phyloP scores from a whole-genome alignment of 1,139 yeast genomes.

The Zygosaccharomyces sapae region DNA sequence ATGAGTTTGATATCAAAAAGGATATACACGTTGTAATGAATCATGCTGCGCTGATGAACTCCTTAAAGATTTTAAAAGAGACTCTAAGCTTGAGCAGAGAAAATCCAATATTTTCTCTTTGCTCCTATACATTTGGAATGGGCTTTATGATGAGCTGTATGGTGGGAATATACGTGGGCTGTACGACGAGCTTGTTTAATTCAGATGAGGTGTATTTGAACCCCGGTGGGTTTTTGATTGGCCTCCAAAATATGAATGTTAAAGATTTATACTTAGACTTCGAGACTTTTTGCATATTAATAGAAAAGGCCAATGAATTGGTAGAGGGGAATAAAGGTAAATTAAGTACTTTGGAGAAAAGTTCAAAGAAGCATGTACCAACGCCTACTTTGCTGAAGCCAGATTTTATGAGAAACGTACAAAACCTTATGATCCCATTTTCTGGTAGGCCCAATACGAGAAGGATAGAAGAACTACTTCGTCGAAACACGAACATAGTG shows the following conservation, averaged over 20 bases:
- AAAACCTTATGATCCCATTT: conserved; percentile 80
- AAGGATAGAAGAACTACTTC: conserved; percentile 55
- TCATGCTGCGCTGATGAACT: conserved; percentile 63
- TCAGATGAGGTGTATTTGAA: conserved; percentile 74
- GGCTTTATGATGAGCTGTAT: conserved; percentile 83
- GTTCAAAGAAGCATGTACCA: conserved; percentile 15
- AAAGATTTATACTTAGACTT: conserved; percentile 84
- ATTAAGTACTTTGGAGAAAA: conserved; percentile 2
- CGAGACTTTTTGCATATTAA: conserved; percentile 77
- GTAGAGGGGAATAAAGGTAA: conserved; percentile 12
- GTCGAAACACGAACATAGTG: conserved; percentile 60
- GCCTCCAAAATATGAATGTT: conserved; percentile 72
- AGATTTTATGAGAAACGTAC: conserved; percentile 56
- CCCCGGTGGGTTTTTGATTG: conserved; percentile 68
- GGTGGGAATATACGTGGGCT: conserved; percentile 81
- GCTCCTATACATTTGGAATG: conserved; percentile 75
- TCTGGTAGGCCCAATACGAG: conserved; percentile 70
- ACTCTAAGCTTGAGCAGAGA: conserved; percentile 78
- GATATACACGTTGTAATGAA: conserved; percentile 37
- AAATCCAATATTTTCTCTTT: conserved; percentile 78
- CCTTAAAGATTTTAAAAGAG: conserved; percentile 87
- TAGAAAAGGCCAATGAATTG: conserved; percentile 50
- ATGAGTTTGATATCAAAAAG: conserved; percentile 23
- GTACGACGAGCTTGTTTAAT: conserved; percentile 75
- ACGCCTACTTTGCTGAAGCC: conserved; percentile 21